phyloP scores from a whole-genome alignment of 202 grass and related monocot species.

The Saccharum hybrid region DNA sequence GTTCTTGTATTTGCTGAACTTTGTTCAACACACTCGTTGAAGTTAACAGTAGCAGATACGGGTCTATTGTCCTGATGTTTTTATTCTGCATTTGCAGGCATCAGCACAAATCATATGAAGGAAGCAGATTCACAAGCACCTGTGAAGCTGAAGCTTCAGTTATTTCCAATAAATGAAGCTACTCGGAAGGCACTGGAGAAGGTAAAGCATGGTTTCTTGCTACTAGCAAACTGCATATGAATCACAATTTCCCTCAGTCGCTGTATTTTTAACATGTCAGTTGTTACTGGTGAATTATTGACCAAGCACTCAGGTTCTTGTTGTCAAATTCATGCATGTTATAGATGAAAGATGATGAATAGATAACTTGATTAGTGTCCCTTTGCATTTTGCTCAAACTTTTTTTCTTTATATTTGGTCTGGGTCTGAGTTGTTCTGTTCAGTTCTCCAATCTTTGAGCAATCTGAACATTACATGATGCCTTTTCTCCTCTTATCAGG shows the following conservation, averaged over 20 bases:
- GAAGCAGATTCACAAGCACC: conserved; percentile 62
- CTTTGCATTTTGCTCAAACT: neutral
- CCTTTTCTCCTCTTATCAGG: conserved; percentile 58
- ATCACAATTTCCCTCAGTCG: neutral
- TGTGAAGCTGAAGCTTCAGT: conserved; percentile 87
- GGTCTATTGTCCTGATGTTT: conserved; percentile 31
- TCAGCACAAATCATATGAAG: conserved; percentile 58
- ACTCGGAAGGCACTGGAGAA: conserved; percentile 90
- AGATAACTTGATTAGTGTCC: neutral
- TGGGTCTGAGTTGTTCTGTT: conserved; percentile 32
- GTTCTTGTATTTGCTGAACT: conserved; percentile 15
- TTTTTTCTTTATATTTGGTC: conserved; percentile 29
- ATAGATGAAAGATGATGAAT: conserved; percentile 22
- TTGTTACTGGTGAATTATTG: conserved; percentile 32
- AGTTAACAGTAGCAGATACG: conserved; percentile 16
- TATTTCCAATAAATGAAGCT: conserved; percentile 97
- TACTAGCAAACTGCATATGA: conserved; percentile 31
- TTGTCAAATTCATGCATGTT: conserved; percentile 28
- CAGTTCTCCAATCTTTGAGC: conserved; percentile 35
- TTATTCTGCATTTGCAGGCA: conserved; percentile 52
- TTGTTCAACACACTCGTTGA: conserved; percentile 1
- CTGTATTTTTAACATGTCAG: conserved; percentile 6
- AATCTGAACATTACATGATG: conserved; percentile 32
- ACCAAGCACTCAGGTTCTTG: conserved; percentile 2
- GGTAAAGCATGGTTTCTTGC: conserved; percentile 55